Percentiles rank a stretch among this genome's conserved stretches.
Conservation (phyloP, 306 rosid genomes). For the Oxytropis ochrocephala region DNA sequence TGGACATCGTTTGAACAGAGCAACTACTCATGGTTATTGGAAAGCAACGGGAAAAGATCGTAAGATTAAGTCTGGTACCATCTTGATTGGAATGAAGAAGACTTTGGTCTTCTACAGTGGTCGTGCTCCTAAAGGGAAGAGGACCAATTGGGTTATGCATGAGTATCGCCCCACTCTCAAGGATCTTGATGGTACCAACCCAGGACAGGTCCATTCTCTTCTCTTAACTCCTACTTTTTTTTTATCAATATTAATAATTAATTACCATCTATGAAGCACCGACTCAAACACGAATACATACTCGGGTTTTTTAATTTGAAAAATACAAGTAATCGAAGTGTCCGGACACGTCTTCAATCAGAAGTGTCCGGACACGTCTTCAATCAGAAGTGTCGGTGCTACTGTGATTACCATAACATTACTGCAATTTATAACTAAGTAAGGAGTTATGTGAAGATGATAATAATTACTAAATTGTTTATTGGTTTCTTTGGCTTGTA, state of each 20-base stretch:
- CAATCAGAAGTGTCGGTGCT: too few species aligned
- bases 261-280: too few species aligned
- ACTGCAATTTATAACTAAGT: background rate
- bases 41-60: slow-evolving; percentile 99
- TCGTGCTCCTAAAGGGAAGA: slow-evolving; percentile 88
- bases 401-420: too few species aligned
- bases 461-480: background rate
- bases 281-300: too few species aligned
- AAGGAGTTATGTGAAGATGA: background rate
- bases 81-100: slow-evolving; percentile 93
- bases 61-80: slow-evolving; percentile 56
- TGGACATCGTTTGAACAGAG: slow-evolving; percentile 84
- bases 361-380: too few species aligned
- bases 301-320: too few species aligned
- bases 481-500: slow-evolving; percentile 13
- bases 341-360: too few species aligned
- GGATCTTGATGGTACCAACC: slow-evolving; percentile 94
- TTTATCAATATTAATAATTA: background rate
- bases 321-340: too few species aligned
- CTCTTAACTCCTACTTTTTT: background rate
- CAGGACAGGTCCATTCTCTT: slow-evolving; percentile 74
- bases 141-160: slow-evolving; percentile 96
- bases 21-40: slow-evolving; percentile 82
- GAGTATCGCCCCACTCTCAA: slow-evolving; percentile 76
- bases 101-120: slow-evolving; percentile 87